These are phyloP conservation scores for Cynara cardunculus DNA, from an alignment of 129 eudicot species.

Conservation along the genomic window DNA sequence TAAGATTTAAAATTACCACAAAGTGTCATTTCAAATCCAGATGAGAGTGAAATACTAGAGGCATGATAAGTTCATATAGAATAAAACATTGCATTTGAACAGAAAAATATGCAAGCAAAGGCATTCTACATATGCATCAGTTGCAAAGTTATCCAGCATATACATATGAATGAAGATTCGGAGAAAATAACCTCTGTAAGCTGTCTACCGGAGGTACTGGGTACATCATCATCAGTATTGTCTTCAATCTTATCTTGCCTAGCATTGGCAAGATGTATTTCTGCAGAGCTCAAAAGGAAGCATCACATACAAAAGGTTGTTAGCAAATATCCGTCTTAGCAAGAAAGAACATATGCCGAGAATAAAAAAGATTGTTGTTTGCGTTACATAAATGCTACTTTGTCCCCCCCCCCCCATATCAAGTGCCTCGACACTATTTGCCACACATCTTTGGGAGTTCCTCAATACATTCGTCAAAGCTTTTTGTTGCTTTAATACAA, in stretches of 20 bases:
- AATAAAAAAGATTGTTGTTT: not conserved
- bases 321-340: not conserved
- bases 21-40: conserved; percentile 2
- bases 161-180: conserved; percentile 20
- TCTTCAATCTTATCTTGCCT: conserved; percentile 64
- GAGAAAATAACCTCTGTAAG: conserved; percentile 39
- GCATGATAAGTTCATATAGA: not conserved
- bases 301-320: conserved; percentile 11
- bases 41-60: not conserved
- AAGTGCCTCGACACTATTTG: not conserved
- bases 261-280: conserved; percentile 88
- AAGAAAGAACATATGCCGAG: not conserved
- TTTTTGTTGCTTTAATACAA: not conserved
- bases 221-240: conserved; percentile 75
- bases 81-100: not conserved
- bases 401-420: not conserved
- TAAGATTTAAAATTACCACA: not conserved
- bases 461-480: not conserved
- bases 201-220: conserved; percentile 90
- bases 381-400: conserved; percentile 14
- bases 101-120: not conserved
- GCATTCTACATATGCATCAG: not conserved
- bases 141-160: conserved; percentile 2
- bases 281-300: conserved; percentile 39
- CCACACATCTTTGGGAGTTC: not conserved